Base-by-base conservation (phyloP, 2,329 filamentous ascomycete genomes). In the Calonectria pseudoturangicola region DNA sequence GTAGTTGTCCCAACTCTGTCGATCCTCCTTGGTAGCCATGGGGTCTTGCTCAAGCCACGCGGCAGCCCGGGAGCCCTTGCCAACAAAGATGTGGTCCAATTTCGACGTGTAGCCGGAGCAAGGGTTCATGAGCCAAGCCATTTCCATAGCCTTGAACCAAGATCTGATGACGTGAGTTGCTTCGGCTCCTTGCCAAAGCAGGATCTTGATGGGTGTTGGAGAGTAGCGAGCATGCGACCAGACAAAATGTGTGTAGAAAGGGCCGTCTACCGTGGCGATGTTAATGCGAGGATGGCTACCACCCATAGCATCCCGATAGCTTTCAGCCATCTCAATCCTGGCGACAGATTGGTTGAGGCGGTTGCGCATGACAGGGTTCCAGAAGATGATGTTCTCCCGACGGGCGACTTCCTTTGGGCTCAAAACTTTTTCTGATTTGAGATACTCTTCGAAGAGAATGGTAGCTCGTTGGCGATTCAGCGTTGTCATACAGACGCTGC, bases 401-500 rank as follows among this genome's bases (percentile, higher is more conserved):
- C 89, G 79, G 0, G 94, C 89, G 1, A 95, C 92, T 75, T 95
- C 87, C 9, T 87, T 84, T 0, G 95, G 95, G 0, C 88, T 88
- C 3, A 94, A 87, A 2, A 94, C 84, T 13, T 80, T 83, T 28
- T 86, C 86, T 66, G 82, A 87, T 18, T 74, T 73, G 76, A 93
- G 82, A 66, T 90, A 89, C 74, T 88, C 86, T 48, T 90, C 89
- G 78, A 96, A 92, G 1, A 98, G 87, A 25, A 98, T 91, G 60
- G 93, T 94, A 2, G 95, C 94, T 43, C 97, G 91, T 83, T 98
- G 96, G 27, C 95, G 90, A 84, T 98, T 98, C 43, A 98, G 87
- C 8, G 91, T 94, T 47, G 90, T 90, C 92, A 98, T 95, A 81
- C 92, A 92, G 18, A 99, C 96, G 62, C 93, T 89, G 74, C 93